A percentile compares a stretch with the other conserved stretches of the same genome.
These are phyloP conservation scores for Hyaloraphidium curvatum DNA, from an alignment of 192 early-diverging fungal genomes.

Conservation along the genomic window DNA sequence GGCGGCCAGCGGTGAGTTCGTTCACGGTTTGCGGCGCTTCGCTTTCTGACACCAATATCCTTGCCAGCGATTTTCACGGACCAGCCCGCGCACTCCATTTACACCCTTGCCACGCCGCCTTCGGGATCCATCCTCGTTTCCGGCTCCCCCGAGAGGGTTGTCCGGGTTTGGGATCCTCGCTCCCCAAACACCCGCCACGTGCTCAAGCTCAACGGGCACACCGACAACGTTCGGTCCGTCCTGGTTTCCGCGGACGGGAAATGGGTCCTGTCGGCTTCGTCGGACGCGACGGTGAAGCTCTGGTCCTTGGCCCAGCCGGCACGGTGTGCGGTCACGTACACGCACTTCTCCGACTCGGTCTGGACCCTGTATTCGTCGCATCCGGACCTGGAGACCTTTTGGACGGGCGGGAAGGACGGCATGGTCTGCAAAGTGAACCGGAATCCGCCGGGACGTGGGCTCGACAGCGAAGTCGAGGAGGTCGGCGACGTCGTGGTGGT, in stretches of 20 bases:
- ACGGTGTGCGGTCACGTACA: constrained; percentile 73
- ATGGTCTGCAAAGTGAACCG: constrained; percentile 53
- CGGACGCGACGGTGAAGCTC: constrained; percentile 90
- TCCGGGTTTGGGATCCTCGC: constrained; percentile 80
- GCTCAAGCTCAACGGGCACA: constrained; percentile 71
- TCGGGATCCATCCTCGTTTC: constrained; percentile 62
- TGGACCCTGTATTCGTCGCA: constrained; percentile 79
- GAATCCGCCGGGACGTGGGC: constrained; percentile 21
- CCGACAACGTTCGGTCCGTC: constrained; percentile 83
- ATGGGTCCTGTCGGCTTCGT: constrained; percentile 76
- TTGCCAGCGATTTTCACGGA: no score
- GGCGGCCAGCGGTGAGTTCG: neutral
- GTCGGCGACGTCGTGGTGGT: constrained; percentile 63
- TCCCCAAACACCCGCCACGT: constrained; percentile 45
- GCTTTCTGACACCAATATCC: no score
- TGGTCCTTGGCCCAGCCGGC: constrained; percentile 72
- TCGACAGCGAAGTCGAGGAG: constrained; percentile 22
- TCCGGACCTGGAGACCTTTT: constrained; percentile 73
- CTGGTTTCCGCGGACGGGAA: constrained; percentile 74
- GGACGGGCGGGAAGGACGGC: constrained; percentile 82
- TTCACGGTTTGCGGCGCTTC: no score
- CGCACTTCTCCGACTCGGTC: constrained; percentile 69
- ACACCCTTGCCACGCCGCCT: constrained; percentile 65
- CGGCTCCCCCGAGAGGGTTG: constrained; percentile 83
- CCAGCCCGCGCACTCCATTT: no score